Evolutionary conservation across 78 protist species (phyloP), one percentile per base, ranked within the genome.

Genomic region (Dictyostelium firmibasis): DNA sequence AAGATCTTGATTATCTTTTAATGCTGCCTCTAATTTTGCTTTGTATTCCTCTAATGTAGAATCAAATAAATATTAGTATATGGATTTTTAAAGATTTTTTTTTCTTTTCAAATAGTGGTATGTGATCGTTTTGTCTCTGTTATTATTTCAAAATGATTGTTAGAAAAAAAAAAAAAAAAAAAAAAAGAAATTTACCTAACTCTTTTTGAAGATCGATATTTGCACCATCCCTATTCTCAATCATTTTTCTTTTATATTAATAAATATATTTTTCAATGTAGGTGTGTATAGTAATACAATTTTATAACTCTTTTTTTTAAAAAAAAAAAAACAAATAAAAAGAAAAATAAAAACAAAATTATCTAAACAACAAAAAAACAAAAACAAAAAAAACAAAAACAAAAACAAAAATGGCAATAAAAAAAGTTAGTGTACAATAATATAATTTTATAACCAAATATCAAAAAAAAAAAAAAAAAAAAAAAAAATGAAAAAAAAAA

Each of bases 121-220:
- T 38, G 43, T 2, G 43, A 38, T 4, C 4, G 43, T 6, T 57
- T 20, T 16, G 16, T 50, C 1, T 50, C 53, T 47, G 11, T 11
- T 47, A 11, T 11, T 47, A 47, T 47, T 1, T 9, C 9, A 7
- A 41, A 41, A 41, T 41, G 47, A 41, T 41, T 41, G 47, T 41
- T 41, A 11, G 13, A 11, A 11, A 47, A 9, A 47, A 47, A 47
- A 50, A 50, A 50, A 50, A 50, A 50, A 50, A 41, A 41, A 44
- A 8, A 44, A 7, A 44, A 44, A 44, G 7, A 44, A 44, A 44
- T 44, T 57, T 57, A 57, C 67, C 67, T 57, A 57, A 29, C 23
- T 84, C 91, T 36, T 84, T 84, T 84, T 84, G 91, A 84, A 84
- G 91, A 25, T 44, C 38, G 1, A 43, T 2, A 38, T 70, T 76